phyloP scores from a whole-genome alignment of 352 stramenopile species.

The Phytophthora fragariaefolia region DNA sequence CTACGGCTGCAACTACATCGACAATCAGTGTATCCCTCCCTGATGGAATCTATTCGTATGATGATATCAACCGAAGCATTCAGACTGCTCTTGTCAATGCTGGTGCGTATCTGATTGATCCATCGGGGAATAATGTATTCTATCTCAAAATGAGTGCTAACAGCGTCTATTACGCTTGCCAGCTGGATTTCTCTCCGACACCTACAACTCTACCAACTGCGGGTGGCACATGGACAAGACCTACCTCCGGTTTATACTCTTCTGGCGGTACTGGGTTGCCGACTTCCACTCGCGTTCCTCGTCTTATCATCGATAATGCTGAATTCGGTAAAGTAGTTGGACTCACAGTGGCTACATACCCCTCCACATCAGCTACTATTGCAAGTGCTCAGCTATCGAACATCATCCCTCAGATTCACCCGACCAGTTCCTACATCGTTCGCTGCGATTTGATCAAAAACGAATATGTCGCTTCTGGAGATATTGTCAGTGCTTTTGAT shows the following conservation, averaged over 20 bases:
- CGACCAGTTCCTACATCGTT: slow-evolving; percentile 26
- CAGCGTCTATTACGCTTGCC: slow-evolving; percentile 17
- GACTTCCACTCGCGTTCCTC: slow-evolving; percentile 20
- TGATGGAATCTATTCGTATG: slow-evolving; percentile 13
- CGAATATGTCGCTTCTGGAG: slow-evolving; percentile 17
- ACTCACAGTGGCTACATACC: slow-evolving; percentile 18
- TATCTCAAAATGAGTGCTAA: slow-evolving; percentile 21
- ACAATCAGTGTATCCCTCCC: background rate
- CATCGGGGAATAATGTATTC: slow-evolving; percentile 18
- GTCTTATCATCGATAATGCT: slow-evolving; percentile 26
- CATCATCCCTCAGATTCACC: slow-evolving; percentile 21
- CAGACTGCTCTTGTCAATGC: slow-evolving; percentile 15
- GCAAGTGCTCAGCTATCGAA: slow-evolving; percentile 14
- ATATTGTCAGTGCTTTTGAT: slow-evolving; percentile 18
- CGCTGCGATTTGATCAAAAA: slow-evolving; percentile 34
- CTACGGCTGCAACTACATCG: slow-evolving; percentile 12
- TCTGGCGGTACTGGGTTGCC: slow-evolving; percentile 18
- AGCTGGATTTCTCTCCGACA: slow-evolving; percentile 8
- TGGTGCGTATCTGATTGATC: slow-evolving; percentile 21
- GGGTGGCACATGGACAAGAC: slow-evolving; percentile 10
- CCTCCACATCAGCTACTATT: slow-evolving; percentile 6
- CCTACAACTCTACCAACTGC: slow-evolving; percentile 14
- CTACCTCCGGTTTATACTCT: slow-evolving; percentile 20
- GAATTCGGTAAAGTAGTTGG: slow-evolving; percentile 25
- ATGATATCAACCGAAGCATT: slow-evolving; percentile 12